Conservation (phyloP, 2,329 filamentous ascomycete genomes). For the Tolypocladium ophioglossoides region DNA sequence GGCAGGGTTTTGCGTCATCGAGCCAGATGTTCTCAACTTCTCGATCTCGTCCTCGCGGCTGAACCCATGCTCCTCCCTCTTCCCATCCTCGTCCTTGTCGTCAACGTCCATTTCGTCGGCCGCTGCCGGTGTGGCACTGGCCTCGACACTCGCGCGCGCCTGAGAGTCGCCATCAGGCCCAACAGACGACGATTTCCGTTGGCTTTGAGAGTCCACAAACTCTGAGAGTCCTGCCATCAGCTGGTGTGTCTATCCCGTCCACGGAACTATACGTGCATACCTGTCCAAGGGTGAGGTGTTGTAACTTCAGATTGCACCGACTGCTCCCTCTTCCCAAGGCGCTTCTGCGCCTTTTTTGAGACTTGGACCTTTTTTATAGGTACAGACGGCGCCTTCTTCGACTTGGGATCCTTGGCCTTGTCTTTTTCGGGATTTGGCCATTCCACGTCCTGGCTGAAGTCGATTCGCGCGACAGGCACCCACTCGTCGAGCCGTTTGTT, state of each 20-base stretch:
- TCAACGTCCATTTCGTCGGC: slow-evolving; percentile 45
- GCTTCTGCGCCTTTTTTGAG: slow-evolving; percentile 49
- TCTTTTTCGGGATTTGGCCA: slow-evolving; percentile 90
- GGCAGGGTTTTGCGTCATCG: slow-evolving; percentile 97
- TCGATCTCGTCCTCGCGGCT: slow-evolving; percentile 89
- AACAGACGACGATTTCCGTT: slow-evolving; percentile 31
- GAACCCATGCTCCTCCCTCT: slow-evolving; percentile 46
- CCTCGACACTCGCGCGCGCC: slow-evolving; percentile 30
- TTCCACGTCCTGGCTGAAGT: slow-evolving; percentile 84
- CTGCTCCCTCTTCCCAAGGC: slow-evolving; percentile 43
- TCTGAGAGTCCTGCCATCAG: slow-evolving; percentile 17
- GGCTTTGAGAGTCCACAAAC: slow-evolving; percentile 35
- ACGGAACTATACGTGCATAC: slow-evolving; percentile 10
- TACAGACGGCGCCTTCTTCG: slow-evolving; percentile 54
- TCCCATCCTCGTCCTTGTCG: slow-evolving; percentile 33
- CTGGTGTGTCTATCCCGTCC: background rate
- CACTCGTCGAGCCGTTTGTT: slow-evolving; percentile 84
- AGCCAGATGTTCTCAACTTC: slow-evolving; percentile 85
- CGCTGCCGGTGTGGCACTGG: slow-evolving; percentile 32
- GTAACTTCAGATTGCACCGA: slow-evolving; percentile 41
- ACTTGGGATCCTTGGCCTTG: slow-evolving; percentile 63
- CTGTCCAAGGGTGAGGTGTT: slow-evolving; percentile 42
- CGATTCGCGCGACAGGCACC: slow-evolving; percentile 73
- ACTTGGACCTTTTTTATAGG: slow-evolving; percentile 46
- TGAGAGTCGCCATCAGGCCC: slow-evolving; percentile 34